These are phyloP conservation scores for Leccinum ochraceum DNA, from an alignment of 768 basidiomycete genomes.

Conservation along the genomic window DNA sequence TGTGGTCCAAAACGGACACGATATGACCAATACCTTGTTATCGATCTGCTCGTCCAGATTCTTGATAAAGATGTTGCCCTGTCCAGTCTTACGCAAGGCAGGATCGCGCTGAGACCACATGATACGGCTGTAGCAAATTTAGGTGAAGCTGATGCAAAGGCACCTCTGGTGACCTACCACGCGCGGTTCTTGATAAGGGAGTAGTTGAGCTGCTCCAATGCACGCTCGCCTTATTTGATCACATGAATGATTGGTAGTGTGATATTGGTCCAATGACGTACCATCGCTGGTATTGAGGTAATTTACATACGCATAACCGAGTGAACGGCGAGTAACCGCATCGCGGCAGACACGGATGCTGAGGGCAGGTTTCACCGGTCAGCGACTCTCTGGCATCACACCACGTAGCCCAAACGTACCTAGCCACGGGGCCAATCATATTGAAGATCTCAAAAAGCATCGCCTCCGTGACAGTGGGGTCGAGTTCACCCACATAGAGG, in stretches of 20 bases:
- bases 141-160: neutral
- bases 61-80: conserved; percentile 99
- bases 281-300: conserved; percentile 96
- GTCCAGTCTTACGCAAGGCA: conserved; percentile 97
- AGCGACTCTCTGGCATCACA: neutral
- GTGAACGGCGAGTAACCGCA: conserved; percentile 98
- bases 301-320: conserved; percentile 99
- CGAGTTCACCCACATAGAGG: conserved; percentile 98
- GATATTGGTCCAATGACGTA: conserved; percentile 35
- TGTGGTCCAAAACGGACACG: neutral
- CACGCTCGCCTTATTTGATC: conserved; percentile 77
- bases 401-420: conserved; percentile 48
- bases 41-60: conserved; percentile 97
- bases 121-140: conserved; percentile 69
- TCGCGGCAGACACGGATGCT: conserved; percentile 99
- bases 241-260: conserved; percentile 1
- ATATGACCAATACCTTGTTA: conserved; percentile 69
- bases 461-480: conserved; percentile 96
- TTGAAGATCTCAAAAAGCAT: conserved; percentile 99
- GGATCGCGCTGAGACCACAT: conserved; percentile 99
- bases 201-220: conserved; percentile 98
- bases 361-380: neutral
- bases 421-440: conserved; percentile 99
- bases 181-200: conserved; percentile 98
- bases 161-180: conserved; percentile 56